Base-by-base conservation (phyloP, 1,284 basidiomycete species). In the Mycena sp. region DNA sequence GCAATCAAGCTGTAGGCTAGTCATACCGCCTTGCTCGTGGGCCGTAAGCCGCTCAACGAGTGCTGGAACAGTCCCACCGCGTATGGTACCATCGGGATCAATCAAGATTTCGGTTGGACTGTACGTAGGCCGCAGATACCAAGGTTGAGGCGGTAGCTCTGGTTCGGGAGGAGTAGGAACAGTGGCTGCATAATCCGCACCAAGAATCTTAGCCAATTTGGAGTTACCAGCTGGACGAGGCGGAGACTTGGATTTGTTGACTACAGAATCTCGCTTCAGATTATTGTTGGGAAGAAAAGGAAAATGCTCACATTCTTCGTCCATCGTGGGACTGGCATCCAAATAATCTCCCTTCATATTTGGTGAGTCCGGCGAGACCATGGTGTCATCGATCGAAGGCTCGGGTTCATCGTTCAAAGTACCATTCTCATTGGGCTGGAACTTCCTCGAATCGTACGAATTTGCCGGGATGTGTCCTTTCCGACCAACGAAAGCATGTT, bases 11-110 rank as follows among this genome's bases (percentile, higher is more conserved):
- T 21, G 29, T 49, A 7, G 16, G 32, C 14, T 35, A 19, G 30
- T 76, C 85, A 73, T 70, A 93, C 93, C 92, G 57, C 86, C 85
- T 71, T 87, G 86, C 65, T 94, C 93, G 75, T 99, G 96, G 29
- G 93, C 89, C 2, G 97, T 98, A 61, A 98, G 80, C 7, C 94
- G 87, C 72, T 95, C 95, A 6, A 98, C 88, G 14, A 99, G 80
- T 5, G 95, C 94, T 10, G 86, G 80, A 12, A 96, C 82, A 1
- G 96, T 96, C 1, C 95, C 96, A 26, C 93, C 97, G 60, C 91
- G 88, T 58, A 98, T 91, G 60, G 85, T 82, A 37, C 91, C 90
- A 73, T 95, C 94, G 4, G 90, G 84, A 71, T 95, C 92, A 70
- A 97, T 87, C 67, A 94, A 76, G 69, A 98, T 92, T 67, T 97